phyloP scores from a whole-genome alignment of 2,329 filamentous ascomycete species.

The Colletotrichum plurivorum region DNA sequence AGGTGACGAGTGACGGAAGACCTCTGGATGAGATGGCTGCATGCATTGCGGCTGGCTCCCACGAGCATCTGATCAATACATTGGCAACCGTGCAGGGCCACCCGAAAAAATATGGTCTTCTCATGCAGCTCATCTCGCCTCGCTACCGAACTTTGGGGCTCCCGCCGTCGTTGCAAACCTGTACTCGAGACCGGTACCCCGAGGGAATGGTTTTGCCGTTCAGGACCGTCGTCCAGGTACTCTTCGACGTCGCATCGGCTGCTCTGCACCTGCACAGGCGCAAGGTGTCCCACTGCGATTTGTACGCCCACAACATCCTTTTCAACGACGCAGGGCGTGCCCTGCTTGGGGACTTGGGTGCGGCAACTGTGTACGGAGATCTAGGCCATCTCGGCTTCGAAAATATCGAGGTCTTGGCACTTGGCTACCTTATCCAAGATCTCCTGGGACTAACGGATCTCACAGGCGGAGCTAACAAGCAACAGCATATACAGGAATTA shows the following conservation, averaged over 20 bases:
- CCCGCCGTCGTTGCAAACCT: slow-evolving; percentile 60
- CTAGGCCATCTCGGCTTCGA: slow-evolving; percentile 50
- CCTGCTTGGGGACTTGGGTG: slow-evolving; percentile 63
- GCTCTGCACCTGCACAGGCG: slow-evolving; percentile 59
- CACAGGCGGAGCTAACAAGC: slow-evolving; percentile 43
- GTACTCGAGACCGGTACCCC: slow-evolving; percentile 61
- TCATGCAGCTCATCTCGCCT: slow-evolving; percentile 62
- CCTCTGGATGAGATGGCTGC: slow-evolving; percentile 65
- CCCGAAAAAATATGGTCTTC: slow-evolving; percentile 57
- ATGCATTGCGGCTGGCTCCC: slow-evolving; percentile 60
- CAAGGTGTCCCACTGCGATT: slow-evolving; percentile 61
- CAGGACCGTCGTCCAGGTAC: slow-evolving; percentile 51
- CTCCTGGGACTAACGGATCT: slow-evolving; percentile 46
- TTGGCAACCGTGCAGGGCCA: slow-evolving; percentile 59
- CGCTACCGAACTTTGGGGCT: slow-evolving; percentile 58
- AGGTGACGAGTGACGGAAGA: slow-evolving; percentile 61
- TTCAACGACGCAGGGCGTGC: slow-evolving; percentile 57
- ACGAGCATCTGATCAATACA: slow-evolving; percentile 61
- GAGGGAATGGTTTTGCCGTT: slow-evolving; percentile 47
- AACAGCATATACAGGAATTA: slow-evolving; percentile 43
- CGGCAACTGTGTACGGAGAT: slow-evolving; percentile 60
- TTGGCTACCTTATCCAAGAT: slow-evolving; percentile 62
- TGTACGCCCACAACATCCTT: slow-evolving; percentile 64
- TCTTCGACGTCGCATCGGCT: slow-evolving; percentile 58
- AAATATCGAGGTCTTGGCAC: slow-evolving; percentile 62